Evolutionary conservation across 208 protist species (phyloP).

Genomic region (Crithidia fasciculata): DNA sequence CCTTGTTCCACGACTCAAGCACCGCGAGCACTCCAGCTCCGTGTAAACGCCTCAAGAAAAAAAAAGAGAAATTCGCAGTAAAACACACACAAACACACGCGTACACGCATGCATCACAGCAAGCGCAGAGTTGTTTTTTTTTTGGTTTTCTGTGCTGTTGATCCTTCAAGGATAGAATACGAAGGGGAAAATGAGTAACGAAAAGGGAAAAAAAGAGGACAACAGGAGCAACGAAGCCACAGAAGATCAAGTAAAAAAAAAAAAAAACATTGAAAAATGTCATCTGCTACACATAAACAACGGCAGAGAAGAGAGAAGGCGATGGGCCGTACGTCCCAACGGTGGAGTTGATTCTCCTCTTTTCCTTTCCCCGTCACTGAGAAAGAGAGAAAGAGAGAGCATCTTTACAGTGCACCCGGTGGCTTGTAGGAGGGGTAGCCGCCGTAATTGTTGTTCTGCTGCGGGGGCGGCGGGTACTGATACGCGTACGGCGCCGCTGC

Average conservation of each 20-base stretch:
- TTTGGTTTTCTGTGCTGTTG: too few species aligned
- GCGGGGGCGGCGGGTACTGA: conserved; percentile 24
- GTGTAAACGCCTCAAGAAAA: conserved; percentile 4
- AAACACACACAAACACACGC: not conserved
- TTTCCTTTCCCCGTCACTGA: too few species aligned
- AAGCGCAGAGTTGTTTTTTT: not conserved
- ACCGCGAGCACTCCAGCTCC: too few species aligned
- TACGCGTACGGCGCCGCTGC: conserved; percentile 1
- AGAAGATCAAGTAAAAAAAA: not conserved
- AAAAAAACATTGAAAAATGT: not conserved
- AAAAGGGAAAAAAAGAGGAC: not conserved
- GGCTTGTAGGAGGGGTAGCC: conserved; percentile 34
- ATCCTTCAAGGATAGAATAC: too few species aligned
- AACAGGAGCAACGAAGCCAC: not conserved
- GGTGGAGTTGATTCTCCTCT: too few species aligned
- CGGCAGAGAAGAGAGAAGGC: not conserved
- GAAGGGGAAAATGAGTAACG: too few species aligned
- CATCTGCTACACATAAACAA: not conserved
- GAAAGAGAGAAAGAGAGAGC: too few species aligned
- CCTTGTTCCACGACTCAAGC: not conserved
- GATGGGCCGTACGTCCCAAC: too few species aligned
- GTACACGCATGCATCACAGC: not conserved
- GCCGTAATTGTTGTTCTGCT: conserved; percentile 8
- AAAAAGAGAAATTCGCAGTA: not conserved
- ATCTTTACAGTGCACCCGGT: conserved; percentile 21